Conservation (phyloP, 768 basidiomycete genomes). For the Sistotremastrum niveocremeum region DNA sequence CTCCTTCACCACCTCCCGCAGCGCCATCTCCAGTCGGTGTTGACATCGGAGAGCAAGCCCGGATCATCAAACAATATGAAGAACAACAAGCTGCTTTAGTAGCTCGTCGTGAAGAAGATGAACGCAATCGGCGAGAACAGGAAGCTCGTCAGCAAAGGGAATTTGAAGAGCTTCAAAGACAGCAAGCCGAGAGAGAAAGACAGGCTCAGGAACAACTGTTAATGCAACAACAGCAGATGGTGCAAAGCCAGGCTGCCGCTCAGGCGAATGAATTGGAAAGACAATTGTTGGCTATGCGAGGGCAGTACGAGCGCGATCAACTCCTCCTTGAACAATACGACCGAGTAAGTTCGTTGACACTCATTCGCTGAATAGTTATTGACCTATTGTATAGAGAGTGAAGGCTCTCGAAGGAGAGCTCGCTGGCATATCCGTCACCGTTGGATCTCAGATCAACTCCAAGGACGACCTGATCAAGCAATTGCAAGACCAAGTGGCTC, state of each 20-base stretch:
- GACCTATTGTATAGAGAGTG: conserved; percentile 50
- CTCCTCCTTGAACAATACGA: conserved; percentile 97
- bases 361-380: background rate
- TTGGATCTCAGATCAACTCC: conserved; percentile 72
- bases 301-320: conserved; percentile 96
- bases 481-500: conserved; percentile 88
- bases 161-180: conserved; percentile 77
- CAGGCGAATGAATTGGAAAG: conserved; percentile 76
- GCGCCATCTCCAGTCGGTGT: conserved; percentile 57
- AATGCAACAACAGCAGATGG: conserved; percentile 71
- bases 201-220: conserved; percentile 80
- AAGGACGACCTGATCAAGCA: conserved; percentile 95
- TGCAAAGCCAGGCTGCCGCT: conserved; percentile 62
- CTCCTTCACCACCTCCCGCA: conserved; percentile 53
- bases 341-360: conserved; percentile 39
- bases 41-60: conserved; percentile 79
- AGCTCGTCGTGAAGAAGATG: conserved; percentile 70
- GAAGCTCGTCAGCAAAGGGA: conserved; percentile 74
- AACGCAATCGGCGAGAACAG: conserved; percentile 60
- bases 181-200: conserved; percentile 81
- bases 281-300: conserved; percentile 83
- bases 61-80: conserved; percentile 93
- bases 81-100: conserved; percentile 85
- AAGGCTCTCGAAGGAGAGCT: conserved; percentile 92
- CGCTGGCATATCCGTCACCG: conserved; percentile 54